Evolutionary conservation across 2,329 filamentous ascomycete species (phyloP), one percentile per base, ranked within the genome.

Genomic region (Sarocladium oryzae): DNA sequence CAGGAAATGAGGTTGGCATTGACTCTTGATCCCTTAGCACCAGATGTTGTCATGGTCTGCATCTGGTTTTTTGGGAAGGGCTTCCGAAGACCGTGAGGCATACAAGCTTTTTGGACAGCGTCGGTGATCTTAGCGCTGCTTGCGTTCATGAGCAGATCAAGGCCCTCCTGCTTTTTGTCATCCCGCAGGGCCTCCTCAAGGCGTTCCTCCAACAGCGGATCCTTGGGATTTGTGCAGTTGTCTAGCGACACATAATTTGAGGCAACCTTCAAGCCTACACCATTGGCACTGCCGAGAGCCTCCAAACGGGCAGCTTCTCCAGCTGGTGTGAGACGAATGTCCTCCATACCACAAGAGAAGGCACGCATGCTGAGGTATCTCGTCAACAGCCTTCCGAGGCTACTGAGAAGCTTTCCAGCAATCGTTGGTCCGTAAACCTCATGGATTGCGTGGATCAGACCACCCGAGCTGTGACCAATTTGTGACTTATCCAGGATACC

Each of bases 1-100:
- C 92, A 97, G 23, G 92, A 97, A 67, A 99, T 99, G 54, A 96
- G 82, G 62, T 95, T 96, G 49, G 93, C 93, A 65, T 99, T 99
- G 69, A 99, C 93, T 61, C 81, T 76, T 51, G 82, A 87, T 65
- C 93, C 93, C 72, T 99, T 99, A 49, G 93, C 93, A 67, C 93
- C 93, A 52, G 93, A 96, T 13, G 86, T 87, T 20, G 93, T 99
- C 93, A 99, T 99, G 57, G 88, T 84, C 75, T 99, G 93, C 92
- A 99, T 99, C 70, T 97, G 92, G 63, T 99, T 99, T 63, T 86
- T 86, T 1, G 93, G 93, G 69, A 99, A 99, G 7, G 87, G 82
- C 70, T 97, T 99, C 61, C 88, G 84, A 24, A 99, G 79, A 37
- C 88, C 89, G 18, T 74, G 70, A 0, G 93, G 93, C 57, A 99